Base-by-base conservation (phyloP, 441 rosid genomes). In the Dalechampia spathulata region DNA sequence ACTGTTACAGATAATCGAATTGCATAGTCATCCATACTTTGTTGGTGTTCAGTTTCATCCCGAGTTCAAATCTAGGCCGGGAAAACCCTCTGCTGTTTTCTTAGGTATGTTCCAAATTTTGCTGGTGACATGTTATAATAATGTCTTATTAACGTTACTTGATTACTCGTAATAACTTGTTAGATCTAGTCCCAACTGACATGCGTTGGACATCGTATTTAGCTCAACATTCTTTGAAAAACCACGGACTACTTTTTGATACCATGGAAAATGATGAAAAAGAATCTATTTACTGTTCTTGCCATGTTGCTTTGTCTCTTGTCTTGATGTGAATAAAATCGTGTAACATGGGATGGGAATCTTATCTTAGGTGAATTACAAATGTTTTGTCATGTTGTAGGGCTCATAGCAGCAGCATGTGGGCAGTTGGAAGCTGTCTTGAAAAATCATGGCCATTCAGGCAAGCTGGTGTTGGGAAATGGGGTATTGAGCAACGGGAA, bases 1-100 rank as follows among this genome's bases (percentile, higher is more conserved):
- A 15, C 63, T 60, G 60, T 52, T 74, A 67, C 86, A 87, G 94
- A 69, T 89, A 57, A 67, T 87, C 23, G 95, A 90, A 63, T 69
- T 86, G 58, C 75, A 64, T 20, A 70, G 58, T 42, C 96, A 90
- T 79, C 97, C 97, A 6, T 90, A 80, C 73, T 87, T 71, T 65
- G 72, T 90, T 21, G 96, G 97, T 40, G 85, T 61, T 69, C 97
- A 90, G 75, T 90, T 87, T 72, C 97, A 90, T 69, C 97, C 97
- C 22, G 97, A 90, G 64, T 90, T 85, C 58, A 90, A 90, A 74
- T 90, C 97, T 61, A 80, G 96, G 75, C 94, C 97, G 0, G 91
- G 94, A 62, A 83, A 82, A 56, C 97, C 97, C 55, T 87, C 97
- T 49, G 86, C 96, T 1, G 72, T 83, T 56, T 90, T 90, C 75